phyloP scores from a whole-genome alignment of 2,329 filamentous ascomycete species.

The Cylindrodendrum hubeiense region DNA sequence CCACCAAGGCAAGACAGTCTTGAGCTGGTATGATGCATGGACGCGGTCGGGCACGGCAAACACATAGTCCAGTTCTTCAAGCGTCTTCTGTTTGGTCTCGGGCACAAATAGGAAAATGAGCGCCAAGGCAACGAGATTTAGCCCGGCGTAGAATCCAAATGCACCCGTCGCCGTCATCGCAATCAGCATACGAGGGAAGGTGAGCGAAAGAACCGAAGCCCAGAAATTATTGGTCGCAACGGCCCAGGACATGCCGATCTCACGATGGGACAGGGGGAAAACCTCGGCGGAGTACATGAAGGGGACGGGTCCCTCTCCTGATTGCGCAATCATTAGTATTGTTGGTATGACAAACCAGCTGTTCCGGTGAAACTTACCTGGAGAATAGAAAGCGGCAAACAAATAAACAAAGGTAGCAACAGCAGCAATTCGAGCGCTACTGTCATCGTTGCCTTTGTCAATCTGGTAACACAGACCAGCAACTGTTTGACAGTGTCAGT shows the following conservation, averaged over 20 bases:
- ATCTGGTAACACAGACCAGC: slow-evolving; percentile 52
- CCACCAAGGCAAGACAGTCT: slow-evolving; percentile 53
- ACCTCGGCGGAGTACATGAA: slow-evolving; percentile 71
- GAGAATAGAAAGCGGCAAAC: slow-evolving; percentile 73
- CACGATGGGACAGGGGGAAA: slow-evolving; percentile 70
- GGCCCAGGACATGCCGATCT: slow-evolving; percentile 71
- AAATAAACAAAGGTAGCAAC: slow-evolving; percentile 73
- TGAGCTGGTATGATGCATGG: slow-evolving; percentile 55
- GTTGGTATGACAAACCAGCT: not conserved
- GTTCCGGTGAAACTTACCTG: slow-evolving; percentile 50
- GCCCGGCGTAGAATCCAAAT: slow-evolving; percentile 59
- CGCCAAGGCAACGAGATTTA: slow-evolving; percentile 59
- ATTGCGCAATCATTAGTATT: not conserved
- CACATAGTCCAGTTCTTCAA: slow-evolving; percentile 64
- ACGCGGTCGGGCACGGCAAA: slow-evolving; percentile 56
- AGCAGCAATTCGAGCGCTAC: slow-evolving; percentile 60
- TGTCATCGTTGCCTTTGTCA: slow-evolving; percentile 45
- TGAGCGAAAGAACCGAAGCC: slow-evolving; percentile 60
- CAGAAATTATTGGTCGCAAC: slow-evolving; percentile 69
- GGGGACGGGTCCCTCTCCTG: slow-evolving; percentile 66
- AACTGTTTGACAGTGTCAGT: slow-evolving; percentile 31
- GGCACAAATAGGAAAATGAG: slow-evolving; percentile 64
- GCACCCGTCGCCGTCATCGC: slow-evolving; percentile 49
- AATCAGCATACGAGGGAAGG: slow-evolving; percentile 59
- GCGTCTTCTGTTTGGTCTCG: slow-evolving; percentile 63